These are phyloP conservation scores for Aspergillus sp. DNA, from an alignment of 2,329 filamentous ascomycete species.

Conservation along the genomic window DNA sequence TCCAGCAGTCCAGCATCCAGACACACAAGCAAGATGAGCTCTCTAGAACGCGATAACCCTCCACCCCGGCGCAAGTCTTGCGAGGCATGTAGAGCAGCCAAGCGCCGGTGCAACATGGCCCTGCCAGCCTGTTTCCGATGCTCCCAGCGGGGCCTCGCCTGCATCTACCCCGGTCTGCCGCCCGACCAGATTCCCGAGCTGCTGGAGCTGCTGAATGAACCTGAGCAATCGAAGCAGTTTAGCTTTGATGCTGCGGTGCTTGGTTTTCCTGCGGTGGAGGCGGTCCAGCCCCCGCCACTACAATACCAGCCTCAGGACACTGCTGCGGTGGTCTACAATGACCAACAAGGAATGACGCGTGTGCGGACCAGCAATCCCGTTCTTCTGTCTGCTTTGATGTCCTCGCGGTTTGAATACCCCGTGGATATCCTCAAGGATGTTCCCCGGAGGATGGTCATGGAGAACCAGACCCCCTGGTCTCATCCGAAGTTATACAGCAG, in stretches of 20 bases:
- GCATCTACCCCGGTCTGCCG: constrained; percentile 45
- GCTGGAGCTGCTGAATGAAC: background rate
- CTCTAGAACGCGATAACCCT: constrained; percentile 46
- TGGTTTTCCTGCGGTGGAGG: background rate
- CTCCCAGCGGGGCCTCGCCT: constrained; percentile 47
- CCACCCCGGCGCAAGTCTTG: constrained; percentile 55
- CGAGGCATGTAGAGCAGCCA: constrained; percentile 56
- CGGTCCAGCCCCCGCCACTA: background rate
- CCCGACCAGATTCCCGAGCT: constrained; percentile 8
- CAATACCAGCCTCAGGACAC: background rate
- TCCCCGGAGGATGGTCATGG: constrained; percentile 47
- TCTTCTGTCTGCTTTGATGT: constrained; percentile 21
- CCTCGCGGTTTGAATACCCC: constrained; percentile 33
- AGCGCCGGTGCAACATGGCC: constrained; percentile 57
- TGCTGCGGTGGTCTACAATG: background rate
- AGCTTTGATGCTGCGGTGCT: background rate
- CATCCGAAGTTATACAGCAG: constrained; percentile 54
- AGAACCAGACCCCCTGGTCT: constrained; percentile 55
- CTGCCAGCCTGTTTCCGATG: constrained; percentile 56
- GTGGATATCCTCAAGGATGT: constrained; percentile 50
- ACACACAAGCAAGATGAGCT: constrained; percentile 1
- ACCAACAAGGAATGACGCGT: background rate
- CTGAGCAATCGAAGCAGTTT: background rate
- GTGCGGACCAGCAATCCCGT: constrained; percentile 6
- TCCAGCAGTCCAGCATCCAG: background rate